Base-by-base conservation (phyloP, 2,329 filamentous ascomycete species). In the Colletotrichum tanaceti region DNA sequence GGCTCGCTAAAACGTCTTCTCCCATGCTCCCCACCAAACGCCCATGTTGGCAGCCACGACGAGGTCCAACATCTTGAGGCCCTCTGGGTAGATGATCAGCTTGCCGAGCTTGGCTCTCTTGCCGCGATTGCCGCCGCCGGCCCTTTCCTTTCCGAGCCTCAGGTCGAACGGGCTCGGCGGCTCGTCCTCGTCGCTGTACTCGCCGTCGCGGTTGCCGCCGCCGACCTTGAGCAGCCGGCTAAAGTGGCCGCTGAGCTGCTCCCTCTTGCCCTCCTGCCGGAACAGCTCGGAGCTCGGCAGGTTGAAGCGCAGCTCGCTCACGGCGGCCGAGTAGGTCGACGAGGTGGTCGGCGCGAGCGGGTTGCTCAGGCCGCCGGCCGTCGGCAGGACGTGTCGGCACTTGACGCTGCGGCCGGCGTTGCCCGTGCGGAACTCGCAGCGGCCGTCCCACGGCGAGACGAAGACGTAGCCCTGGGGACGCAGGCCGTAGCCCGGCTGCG, bases 51-150 rank as follows among this genome's bases (percentile, higher is more conserved):
- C 92, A 4, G 95, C 93, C 22, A 99, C 93, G 0, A 97, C 84
- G 67, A 99, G 79, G 83, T 99, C 96, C 74, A 98, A 80, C 95
- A 99, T 98, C 83, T 97, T 97, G 72, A 97, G 81, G 0, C 96
- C 96, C 74, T 97, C 94, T 64, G 95, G 90, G 73, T 94, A 89
- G 44, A 99, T 86, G 59, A 98, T 93, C 59, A 99, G 82, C 80
- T 98, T 99, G 0, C 95, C 96, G 73, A 99, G 82, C 82, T 99
- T 99, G 4, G 93, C 94, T 74, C 93, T 89, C 77, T 93, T 94
- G 0, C 95, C 95, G 52, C 91, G 87, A 75, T 92, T 91, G 0
- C 95, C 95, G 24, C 95, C 95, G 1, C 95, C 95, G 0, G 94
- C 94, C 64, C 87, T 88, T 78, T 98, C 95, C 71, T 88, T 88